These are phyloP conservation scores for Scenedesmus sp. DNA, from an alignment of 163 green algal species.

Conservation along the genomic window DNA sequence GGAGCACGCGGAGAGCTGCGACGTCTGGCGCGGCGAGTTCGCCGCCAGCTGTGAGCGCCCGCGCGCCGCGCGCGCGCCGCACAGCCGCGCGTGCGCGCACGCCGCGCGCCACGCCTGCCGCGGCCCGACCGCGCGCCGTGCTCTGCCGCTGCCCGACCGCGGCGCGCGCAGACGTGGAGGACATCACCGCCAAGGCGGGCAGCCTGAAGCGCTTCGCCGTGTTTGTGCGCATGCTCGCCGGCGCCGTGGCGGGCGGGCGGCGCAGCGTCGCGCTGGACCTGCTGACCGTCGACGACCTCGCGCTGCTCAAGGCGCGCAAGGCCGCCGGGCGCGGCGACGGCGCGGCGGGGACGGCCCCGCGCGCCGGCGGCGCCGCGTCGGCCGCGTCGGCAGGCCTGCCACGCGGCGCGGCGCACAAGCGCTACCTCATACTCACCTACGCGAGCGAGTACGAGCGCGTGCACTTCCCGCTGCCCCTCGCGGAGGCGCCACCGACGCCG, in stretches of 20 bases:
- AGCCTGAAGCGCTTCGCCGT: constrained; percentile 91
- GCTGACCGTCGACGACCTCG: constrained; percentile 86
- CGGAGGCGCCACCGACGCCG: constrained; percentile 79
- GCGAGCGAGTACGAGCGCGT: constrained; percentile 89
- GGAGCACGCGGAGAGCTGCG: constrained; percentile 67
- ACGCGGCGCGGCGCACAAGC: constrained; percentile 82
- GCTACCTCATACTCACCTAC: constrained; percentile 96
- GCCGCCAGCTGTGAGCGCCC: constrained; percentile 64
- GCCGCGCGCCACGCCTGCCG: neutral
- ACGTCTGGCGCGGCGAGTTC: constrained; percentile 76
- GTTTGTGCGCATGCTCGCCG: constrained; percentile 89
- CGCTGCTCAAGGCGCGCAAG: constrained; percentile 71
- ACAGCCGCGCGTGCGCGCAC: neutral
- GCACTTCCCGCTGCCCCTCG: constrained; percentile 89
- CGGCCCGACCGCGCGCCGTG: neutral
- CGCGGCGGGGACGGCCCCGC: constrained; percentile 1
- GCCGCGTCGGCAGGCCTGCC: constrained; percentile 13
- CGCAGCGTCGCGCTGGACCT: constrained; percentile 88
- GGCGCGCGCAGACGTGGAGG: constrained; percentile 82
- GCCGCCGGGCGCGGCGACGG: constrained; percentile 10
- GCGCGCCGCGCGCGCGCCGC: neutral
- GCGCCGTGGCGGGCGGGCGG: constrained; percentile 71
- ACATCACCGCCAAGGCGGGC: constrained; percentile 90
- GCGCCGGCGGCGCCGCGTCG: neutral
- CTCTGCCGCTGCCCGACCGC: neutral